Conservation (phyloP, 148 eudicot genomes). For the Agrostemma githago region DNA sequence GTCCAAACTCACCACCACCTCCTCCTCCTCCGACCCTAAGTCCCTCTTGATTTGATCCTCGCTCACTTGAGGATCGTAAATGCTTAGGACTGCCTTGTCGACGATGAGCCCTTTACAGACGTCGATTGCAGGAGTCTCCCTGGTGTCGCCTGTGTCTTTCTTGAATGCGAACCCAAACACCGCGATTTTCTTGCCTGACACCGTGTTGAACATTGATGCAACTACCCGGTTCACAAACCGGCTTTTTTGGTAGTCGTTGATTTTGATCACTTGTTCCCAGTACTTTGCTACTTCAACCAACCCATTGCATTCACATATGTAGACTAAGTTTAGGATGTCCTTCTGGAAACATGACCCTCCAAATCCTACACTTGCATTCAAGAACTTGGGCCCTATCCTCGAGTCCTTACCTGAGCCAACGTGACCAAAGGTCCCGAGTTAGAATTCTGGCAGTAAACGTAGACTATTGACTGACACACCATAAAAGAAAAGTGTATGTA, state of each 20-base stretch:
- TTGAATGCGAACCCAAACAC: conserved; percentile 52
- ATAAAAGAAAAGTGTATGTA: too few relatives aligned
- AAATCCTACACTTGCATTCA: conserved; percentile 32
- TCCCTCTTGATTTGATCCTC: conserved; percentile 51
- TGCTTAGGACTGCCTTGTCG: conserved; percentile 46
- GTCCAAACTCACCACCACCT: conserved; percentile 30
- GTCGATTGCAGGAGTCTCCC: conserved; percentile 58
- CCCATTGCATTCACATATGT: conserved; percentile 59
- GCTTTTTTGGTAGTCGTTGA: conserved; percentile 56
- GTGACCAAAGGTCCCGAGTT: too few relatives aligned
- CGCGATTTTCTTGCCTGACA: conserved; percentile 50
- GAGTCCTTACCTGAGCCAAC: conserved; percentile 40
- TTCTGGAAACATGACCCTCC: conserved; percentile 42
- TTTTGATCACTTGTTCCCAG: conserved; percentile 59
- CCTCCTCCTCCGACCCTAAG: conserved; percentile 27
- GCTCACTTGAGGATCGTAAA: conserved; percentile 51
- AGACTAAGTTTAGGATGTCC: conserved; percentile 55
- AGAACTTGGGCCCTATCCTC: conserved; percentile 54
- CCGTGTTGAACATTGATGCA: conserved; percentile 59
- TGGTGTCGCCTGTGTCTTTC: conserved; percentile 57
- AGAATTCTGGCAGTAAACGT: too few relatives aligned
- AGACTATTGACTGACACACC: too few relatives aligned
- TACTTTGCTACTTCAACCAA: conserved; percentile 47
- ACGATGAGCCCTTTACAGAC: conserved; percentile 48
- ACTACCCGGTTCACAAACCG: conserved; percentile 57